These are phyloP conservation scores for Colletotrichum paranaense DNA, from an alignment of 2,329 filamentous ascomycete genomes.

Conservation along the genomic window DNA sequence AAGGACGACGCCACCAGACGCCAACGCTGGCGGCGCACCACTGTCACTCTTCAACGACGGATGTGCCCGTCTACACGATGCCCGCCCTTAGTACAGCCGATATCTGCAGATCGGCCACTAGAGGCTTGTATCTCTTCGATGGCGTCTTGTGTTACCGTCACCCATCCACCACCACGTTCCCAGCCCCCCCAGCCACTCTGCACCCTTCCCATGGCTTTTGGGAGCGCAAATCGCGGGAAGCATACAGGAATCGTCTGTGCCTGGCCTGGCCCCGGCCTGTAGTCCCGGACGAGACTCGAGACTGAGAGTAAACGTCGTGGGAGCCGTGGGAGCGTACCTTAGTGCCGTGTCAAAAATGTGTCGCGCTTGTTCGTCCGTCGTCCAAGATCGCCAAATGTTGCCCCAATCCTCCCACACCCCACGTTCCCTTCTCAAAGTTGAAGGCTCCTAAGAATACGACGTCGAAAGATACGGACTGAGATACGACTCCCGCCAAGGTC, in stretches of 20 bases:
- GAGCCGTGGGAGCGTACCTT: constrained; percentile 13
- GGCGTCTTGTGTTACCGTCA: background rate
- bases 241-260: background rate
- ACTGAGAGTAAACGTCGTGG: background rate
- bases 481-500: background rate
- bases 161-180: background rate
- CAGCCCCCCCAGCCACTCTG: background rate
- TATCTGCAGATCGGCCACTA: constrained; percentile 30
- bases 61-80: constrained; percentile 23
- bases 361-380: constrained; percentile 4
- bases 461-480: background rate
- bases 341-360: constrained; percentile 22
- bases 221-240: background rate
- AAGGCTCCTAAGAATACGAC: background rate
- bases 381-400: background rate
- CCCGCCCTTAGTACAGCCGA: constrained; percentile 29
- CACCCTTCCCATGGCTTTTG: background rate
- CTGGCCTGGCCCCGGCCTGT: background rate
- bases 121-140: constrained; percentile 9
- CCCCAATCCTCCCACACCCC: background rate
- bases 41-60: constrained; percentile 2
- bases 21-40: background rate
- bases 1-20: background rate
- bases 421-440: background rate
- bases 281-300: background rate